A percentile compares a stretch with the other conserved stretches of the same genome.
These are phyloP conservation scores for Solanum boliviense DNA, from an alignment of 257 asterid genomes.

Conservation along the genomic window DNA sequence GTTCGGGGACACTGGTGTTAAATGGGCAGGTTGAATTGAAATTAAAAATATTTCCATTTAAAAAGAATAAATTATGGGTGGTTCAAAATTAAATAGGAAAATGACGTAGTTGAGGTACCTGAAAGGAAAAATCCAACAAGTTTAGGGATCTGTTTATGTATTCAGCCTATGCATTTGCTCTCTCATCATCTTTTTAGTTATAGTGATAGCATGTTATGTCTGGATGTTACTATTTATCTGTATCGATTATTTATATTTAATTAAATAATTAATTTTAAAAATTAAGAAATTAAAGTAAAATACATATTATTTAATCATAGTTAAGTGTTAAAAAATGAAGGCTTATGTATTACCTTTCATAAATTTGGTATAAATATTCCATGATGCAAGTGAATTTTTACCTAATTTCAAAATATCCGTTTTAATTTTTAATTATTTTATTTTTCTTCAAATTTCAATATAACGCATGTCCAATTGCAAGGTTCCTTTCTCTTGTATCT, in stretches of 20 bases:
- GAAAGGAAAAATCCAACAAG: no score
- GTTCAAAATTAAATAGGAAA: no score
- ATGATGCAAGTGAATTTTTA: background rate
- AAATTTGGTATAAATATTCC: background rate
- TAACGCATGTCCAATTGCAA: background rate
- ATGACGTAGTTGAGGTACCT: no score
- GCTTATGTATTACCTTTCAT: no score
- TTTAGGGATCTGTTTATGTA: no score
- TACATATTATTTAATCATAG: background rate
- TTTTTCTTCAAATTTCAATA: background rate
- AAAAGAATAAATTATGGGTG: no score
- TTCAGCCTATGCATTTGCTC: no score
- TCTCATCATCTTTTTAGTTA: background rate
- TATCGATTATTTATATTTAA: background rate
- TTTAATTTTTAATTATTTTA: background rate
- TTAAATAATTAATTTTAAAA: background rate
- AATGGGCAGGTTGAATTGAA: no score
- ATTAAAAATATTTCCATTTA: no score
- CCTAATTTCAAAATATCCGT: background rate
- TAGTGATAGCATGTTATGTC: background rate
- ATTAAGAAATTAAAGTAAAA: background rate
- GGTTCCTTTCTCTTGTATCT: background rate
- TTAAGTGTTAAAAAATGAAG: background rate
- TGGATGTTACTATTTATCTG: background rate
- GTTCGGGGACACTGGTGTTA: no score